These are phyloP conservation scores for Neocallimastix lanati DNA, from an alignment of 192 early-diverging fungal genomes.

Conservation along the genomic window DNA sequence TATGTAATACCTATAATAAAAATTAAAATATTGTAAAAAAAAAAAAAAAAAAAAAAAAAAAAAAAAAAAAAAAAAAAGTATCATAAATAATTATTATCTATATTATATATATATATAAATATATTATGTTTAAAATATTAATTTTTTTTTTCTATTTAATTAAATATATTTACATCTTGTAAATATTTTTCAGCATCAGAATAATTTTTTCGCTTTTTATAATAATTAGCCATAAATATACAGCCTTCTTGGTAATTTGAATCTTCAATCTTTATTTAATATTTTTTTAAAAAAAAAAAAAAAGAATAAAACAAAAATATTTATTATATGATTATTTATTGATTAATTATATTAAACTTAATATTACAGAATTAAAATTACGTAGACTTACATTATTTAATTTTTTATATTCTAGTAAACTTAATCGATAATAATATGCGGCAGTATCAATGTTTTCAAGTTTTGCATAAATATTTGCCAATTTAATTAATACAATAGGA, in stretches of 20 bases:
- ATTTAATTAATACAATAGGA: slow-evolving; percentile 23
- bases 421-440: slow-evolving; percentile 31
- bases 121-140: too few species aligned
- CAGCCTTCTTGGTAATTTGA: neutral
- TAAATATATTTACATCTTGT: neutral
- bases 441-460: slow-evolving; percentile 26
- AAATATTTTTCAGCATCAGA: too few species aligned
- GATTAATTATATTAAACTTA: too few species aligned
- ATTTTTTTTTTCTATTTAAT: too few species aligned
- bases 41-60: too few species aligned
- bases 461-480: slow-evolving; percentile 41
- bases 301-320: neutral
- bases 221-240: neutral
- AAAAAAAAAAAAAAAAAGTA: too few species aligned
- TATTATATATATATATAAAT: too few species aligned
- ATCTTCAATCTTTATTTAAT: neutral
- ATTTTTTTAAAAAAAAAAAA: neutral
- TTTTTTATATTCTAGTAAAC: slow-evolving; percentile 7
- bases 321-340: too few species aligned
- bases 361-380: too few species aligned
- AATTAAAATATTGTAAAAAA: too few species aligned
- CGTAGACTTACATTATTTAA: neutral
- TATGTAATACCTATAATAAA: neutral
- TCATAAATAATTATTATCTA: too few species aligned
- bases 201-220: neutral